Base-by-base conservation (phyloP, 306 rosid species). In the Dalbergia cochinchinensis region DNA sequence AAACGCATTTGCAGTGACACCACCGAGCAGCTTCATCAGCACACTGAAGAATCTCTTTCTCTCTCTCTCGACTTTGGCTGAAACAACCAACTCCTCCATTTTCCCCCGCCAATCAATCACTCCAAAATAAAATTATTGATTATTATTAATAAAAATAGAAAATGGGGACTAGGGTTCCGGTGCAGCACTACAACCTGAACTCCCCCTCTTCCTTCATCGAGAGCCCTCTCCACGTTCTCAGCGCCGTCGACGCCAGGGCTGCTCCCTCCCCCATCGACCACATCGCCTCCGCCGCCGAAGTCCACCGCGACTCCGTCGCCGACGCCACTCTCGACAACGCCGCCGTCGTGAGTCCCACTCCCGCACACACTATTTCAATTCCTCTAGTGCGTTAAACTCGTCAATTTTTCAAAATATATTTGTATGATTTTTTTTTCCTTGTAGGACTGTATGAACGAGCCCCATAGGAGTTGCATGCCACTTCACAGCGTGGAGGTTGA, bases 81-180 rank as follows among this genome's bases (percentile, higher is more conserved):
- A 47, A 42, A 53, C 54, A 48, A 48, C 7, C 7, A 4, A 1
- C 57, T 13, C 7, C 57, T 50, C 57, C 57, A 4, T 50, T 50
- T 50, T 15, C 14, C 26, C 12, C 20, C 60, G 31, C 2, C 31
- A 26, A 26, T 0, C 2, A 54, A 54, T 4, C 41, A 37, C 7
- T 37, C 41, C 60, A 5, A 5, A 6, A 15, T n/a, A 4, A n/a
- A n/a, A n/a, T 6, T 54, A n/a, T n/a, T 54, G 6, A 54, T 6
- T n/a, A 54, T 12, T 12, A 15, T 14, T 53, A 53, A 14, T 3
- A 1, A 7, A 6, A 82, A 93, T 94, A 50, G 4, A 55, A 61
- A 84, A 93, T 94, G 98, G 88, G 88, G 78, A 62, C 89, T 65
- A 92, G 97, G 91, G 91, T 89, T 91, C 97, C 97, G 67, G 91